A percentile compares a stretch with the other conserved stretches of the same genome.
Conservation (phyloP, 495 filamentous ascomycete species). For the Neurospora sp. region DNA sequence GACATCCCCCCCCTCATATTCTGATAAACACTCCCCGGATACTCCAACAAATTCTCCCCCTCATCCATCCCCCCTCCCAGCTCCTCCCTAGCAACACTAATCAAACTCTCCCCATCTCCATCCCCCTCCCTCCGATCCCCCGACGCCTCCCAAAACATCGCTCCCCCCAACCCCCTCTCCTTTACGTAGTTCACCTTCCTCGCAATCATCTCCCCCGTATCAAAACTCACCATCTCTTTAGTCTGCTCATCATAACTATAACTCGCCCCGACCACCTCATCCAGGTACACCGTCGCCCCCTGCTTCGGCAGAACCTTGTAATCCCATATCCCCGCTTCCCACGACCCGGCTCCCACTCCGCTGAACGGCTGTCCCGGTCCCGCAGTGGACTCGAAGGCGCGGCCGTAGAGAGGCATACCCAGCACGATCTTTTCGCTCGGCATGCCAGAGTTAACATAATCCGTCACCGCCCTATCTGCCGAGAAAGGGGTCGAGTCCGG, state of each 20-base stretch:
- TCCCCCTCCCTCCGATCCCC: constrained; percentile 48
- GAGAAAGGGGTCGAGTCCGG: constrained; percentile 55
- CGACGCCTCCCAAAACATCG: constrained; percentile 89
- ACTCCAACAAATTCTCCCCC: constrained; percentile 27
- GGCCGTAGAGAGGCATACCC: constrained; percentile 82
- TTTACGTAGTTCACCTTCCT: constrained; percentile 59
- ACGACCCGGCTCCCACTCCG: constrained; percentile 54
- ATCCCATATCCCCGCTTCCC: constrained; percentile 78
- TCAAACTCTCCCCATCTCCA: constrained; percentile 49
- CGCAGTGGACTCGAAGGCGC: constrained; percentile 58
- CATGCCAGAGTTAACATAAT: constrained; percentile 58
- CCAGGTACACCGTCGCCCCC: constrained; percentile 35
- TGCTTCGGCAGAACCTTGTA: constrained; percentile 55
- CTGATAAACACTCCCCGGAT: constrained; percentile 32
- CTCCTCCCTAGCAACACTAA: constrained; percentile 37
- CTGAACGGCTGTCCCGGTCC: constrained; percentile 57
- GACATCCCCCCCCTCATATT: constrained; percentile 23
- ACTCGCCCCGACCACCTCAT: constrained; percentile 43
- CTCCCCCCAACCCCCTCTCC: constrained; percentile 55
- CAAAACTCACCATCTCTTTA: constrained; percentile 62
- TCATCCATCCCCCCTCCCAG: constrained; percentile 27
- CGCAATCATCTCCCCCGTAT: constrained; percentile 49
- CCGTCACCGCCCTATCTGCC: constrained; percentile 52
- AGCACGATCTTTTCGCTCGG: constrained; percentile 58
- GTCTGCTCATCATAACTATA: constrained; percentile 56